Evolutionary conservation across 1,284 basidiomycete genomes (phyloP).

Genomic region (Cutaneotrichosporon sp.): DNA sequence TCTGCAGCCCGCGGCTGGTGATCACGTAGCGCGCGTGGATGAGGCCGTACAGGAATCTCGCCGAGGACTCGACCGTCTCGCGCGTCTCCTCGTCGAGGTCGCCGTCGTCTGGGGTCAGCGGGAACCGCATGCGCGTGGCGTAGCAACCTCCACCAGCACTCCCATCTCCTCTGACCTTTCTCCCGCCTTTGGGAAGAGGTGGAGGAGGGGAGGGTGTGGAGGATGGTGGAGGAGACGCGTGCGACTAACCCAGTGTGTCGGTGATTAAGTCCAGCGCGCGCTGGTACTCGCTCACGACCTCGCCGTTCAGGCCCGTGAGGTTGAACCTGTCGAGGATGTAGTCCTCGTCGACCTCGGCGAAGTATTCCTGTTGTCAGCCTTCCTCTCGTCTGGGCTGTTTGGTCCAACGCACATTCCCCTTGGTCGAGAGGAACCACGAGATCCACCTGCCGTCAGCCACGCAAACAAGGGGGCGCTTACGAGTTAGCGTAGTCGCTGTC

Average conservation of each 20-base stretch:
- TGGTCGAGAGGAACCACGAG: conserved; percentile 94
- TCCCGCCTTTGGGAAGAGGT: neutral
- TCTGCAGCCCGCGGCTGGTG: conserved; percentile 85
- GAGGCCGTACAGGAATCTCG: conserved; percentile 86
- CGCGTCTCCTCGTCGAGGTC: conserved; percentile 57
- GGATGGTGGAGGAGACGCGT: neutral
- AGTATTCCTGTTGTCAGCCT: conserved; percentile 70
- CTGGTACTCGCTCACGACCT: conserved; percentile 85
- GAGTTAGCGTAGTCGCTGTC: conserved; percentile 55
- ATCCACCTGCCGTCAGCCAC: conserved; percentile 72
- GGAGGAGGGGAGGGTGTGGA: neutral
- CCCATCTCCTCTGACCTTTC: neutral
- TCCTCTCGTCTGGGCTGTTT: neutral
- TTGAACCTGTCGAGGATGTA: conserved; percentile 99
- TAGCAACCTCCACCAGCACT: too few relatives aligned
- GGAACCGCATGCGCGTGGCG: too few relatives aligned
- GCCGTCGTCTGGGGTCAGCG: conserved; percentile 51
- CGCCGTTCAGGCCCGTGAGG: conserved; percentile 93
- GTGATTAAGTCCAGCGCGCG: conserved; percentile 96
- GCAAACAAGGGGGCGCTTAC: conserved; percentile 27
- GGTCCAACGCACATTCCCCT: conserved; percentile 50
- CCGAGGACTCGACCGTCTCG: conserved; percentile 75
- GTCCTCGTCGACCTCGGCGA: conserved; percentile 98
- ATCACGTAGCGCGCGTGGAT: conserved; percentile 98
- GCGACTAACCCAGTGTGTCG: conserved; percentile 69